Base-by-base conservation (phyloP, 768 basidiomycete genomes). In the Naganishia kalamii region DNA sequence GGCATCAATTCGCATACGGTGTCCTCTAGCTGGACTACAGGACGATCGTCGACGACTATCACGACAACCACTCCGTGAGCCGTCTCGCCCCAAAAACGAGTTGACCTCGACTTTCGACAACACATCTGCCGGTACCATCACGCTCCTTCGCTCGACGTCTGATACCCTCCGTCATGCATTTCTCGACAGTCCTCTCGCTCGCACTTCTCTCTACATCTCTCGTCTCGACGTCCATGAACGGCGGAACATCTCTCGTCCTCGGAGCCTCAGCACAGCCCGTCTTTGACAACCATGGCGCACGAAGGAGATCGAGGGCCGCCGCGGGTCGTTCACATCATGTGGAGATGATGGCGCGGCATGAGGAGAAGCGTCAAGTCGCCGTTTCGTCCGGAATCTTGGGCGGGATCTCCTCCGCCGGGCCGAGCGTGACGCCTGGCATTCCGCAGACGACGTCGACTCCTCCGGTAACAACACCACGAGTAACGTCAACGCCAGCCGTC, bases 11-110 rank as follows among this genome's bases (percentile, higher is more conserved):
- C 8, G 19, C 12, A 44, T 5, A 44, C 43, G 21, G 43, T 17
- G 33, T 51, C 29, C 32, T 35, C 33, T 57, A 27, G 54, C 54
- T 57, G 54, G 54, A 57, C 54, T 57, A 57, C 21, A 4, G 35
- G 54, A 41, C 54, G n/a, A 13, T 50, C 7, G 11, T n/a, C 49
- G 17, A 50, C 23, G 48, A 6, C 48, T 49, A n/a, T n/a, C n/a
- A n/a, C n/a, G n/a, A n/a, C n/a, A n/a, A n/a, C n/a, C n/a, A n/a
- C n/a, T n/a, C 12, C 7, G 13, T 30, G 6, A 50, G 15, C 6
- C 23, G 8, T 7, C 37, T 8, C 37, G 37, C 7, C 37, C 17
- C 37, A 40, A 44, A 10, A n/a, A 15, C 43, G 19, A n/a, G 43
- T n/a, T 5, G 6, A 11, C 19, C 19, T n/a, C 12, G 43, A 5